A percentile compares a stretch with the other conserved stretches of the same genome.
Conservation (phyloP, 1,139 yeast species). For the Taiozyma sp. region DNA sequence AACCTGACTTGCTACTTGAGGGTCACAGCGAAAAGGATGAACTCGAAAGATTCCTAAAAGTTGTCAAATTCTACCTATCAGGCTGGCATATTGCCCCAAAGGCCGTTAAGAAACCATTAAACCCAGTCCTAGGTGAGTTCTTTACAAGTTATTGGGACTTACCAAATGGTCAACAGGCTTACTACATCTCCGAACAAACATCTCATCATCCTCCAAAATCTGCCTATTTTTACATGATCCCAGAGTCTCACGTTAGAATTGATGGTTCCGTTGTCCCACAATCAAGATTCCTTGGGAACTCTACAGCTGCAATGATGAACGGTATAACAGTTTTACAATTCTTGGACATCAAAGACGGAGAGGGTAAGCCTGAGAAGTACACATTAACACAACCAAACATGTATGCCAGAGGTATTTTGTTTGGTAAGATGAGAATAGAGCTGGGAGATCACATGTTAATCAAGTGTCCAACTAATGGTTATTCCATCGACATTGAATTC, state of each 20-base stretch:
- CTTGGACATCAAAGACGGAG: constrained; percentile 47
- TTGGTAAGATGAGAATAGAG: constrained; percentile 87
- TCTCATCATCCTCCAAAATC: constrained; percentile 99
- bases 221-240: constrained; percentile 84
- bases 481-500: constrained; percentile 82
- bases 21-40: constrained; percentile 63
- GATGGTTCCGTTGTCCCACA: constrained; percentile 89
- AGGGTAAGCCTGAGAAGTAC: constrained; percentile 57
- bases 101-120: constrained; percentile 94
- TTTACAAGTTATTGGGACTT: constrained; percentile 92
- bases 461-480: constrained; percentile 55
- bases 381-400: constrained; percentile 89
- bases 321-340: constrained; percentile 76
- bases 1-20: constrained; percentile 66
- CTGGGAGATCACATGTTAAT: constrained; percentile 87
- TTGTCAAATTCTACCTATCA: constrained; percentile 85
- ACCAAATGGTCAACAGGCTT: constrained; percentile 67
- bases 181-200: constrained; percentile 87
- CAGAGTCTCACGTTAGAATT: constrained; percentile 73
- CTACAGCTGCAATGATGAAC: constrained; percentile 97
- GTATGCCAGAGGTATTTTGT: constrained; percentile 90
- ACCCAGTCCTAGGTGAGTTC: constrained; percentile 90
- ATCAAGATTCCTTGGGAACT: constrained; percentile 87
- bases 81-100: constrained; percentile 99
- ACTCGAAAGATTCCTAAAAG: constrained; percentile 61